Percentiles rank a stretch among this genome's conserved stretches.
Conservation (phyloP, 2,329 filamentous ascomycete genomes). For the Pseudopithomyces maydicus region DNA sequence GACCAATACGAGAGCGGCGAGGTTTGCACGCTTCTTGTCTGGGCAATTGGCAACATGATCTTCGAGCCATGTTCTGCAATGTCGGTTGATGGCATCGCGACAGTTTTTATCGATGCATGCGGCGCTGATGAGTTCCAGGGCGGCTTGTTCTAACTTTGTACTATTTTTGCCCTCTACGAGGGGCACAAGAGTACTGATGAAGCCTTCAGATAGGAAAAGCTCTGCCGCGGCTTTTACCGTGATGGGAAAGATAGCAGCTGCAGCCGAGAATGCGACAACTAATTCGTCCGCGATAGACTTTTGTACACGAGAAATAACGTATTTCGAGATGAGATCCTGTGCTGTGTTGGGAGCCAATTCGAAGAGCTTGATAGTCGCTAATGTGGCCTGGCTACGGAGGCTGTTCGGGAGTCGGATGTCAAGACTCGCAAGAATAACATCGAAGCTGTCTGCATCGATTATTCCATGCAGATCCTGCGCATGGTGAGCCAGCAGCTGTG, state of each 20-base stretch:
- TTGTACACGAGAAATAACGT: slow-evolving; percentile 73
- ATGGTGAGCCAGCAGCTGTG: slow-evolving; percentile 62
- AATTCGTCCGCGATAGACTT: slow-evolving; percentile 85
- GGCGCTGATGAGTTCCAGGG: slow-evolving; percentile 87
- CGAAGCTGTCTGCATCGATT: slow-evolving; percentile 76
- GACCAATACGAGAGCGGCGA: slow-evolving; percentile 60
- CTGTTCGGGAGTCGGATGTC: slow-evolving; percentile 78
- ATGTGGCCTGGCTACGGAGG: slow-evolving; percentile 79
- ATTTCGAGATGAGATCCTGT: slow-evolving; percentile 70
- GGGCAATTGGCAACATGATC: slow-evolving; percentile 77
- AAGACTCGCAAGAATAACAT: slow-evolving; percentile 83
- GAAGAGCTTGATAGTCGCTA: slow-evolving; percentile 83
- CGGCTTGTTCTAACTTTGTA: slow-evolving; percentile 81
- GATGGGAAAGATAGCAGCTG: slow-evolving; percentile 84
- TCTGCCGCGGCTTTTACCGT: slow-evolving; percentile 74
- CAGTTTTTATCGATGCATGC: slow-evolving; percentile 86
- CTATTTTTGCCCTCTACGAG: slow-evolving; percentile 83
- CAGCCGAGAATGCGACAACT: slow-evolving; percentile 91
- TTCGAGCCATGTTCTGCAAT: slow-evolving; percentile 86
- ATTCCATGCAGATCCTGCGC: slow-evolving; percentile 61
- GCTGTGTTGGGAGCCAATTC: slow-evolving; percentile 76
- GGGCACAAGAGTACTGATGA: slow-evolving; percentile 75
- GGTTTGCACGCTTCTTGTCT: slow-evolving; percentile 59
- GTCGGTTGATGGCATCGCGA: slow-evolving; percentile 80
- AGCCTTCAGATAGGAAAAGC: slow-evolving; percentile 87